These are phyloP conservation scores for Schoenoplectus tabernaemontani DNA, from an alignment of 202 grass and related monocot species.

Conservation along the genomic window DNA sequence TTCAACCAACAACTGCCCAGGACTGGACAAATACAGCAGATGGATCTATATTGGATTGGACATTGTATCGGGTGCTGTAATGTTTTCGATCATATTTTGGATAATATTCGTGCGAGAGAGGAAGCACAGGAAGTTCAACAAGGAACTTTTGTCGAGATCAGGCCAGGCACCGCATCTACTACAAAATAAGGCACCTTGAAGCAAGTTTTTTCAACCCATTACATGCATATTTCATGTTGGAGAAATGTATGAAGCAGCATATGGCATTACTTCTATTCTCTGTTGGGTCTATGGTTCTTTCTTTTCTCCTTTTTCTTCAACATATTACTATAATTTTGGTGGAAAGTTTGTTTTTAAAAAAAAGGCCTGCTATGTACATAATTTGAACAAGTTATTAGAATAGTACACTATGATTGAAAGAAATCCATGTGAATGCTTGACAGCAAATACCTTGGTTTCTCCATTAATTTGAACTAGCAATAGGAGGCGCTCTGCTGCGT, in stretches of 20 bases:
- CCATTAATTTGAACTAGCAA: background rate
- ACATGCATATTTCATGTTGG: slow-evolving; percentile 9
- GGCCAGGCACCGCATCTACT: background rate
- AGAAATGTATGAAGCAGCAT: background rate
- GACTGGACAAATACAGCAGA: slow-evolving; percentile 41
- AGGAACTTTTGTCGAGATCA: slow-evolving; percentile 5
- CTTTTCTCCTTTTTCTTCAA: background rate
- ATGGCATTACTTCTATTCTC: background rate
- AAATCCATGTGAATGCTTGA: too few species aligned
- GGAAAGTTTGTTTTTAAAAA: background rate
- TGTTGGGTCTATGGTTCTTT: background rate
- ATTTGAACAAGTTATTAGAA: background rate
- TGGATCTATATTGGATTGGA: slow-evolving; percentile 49
- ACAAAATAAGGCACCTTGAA: slow-evolving; percentile 1
- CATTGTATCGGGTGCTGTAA: slow-evolving; percentile 39
- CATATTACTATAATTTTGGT: background rate
- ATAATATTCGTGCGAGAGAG: slow-evolving; percentile 61
- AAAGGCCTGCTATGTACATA: background rate
- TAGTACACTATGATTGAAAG: background rate
- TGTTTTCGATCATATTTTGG: slow-evolving; percentile 71
- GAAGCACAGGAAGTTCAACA: slow-evolving; percentile 35
- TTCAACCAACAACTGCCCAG: slow-evolving; percentile 53
- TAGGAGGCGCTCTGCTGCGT: too few species aligned
- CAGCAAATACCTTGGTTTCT: background rate
- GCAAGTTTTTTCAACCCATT: background rate